Base-by-base conservation (phyloP, 331 rosid genomes). In the Prunus yedoensis region DNA sequence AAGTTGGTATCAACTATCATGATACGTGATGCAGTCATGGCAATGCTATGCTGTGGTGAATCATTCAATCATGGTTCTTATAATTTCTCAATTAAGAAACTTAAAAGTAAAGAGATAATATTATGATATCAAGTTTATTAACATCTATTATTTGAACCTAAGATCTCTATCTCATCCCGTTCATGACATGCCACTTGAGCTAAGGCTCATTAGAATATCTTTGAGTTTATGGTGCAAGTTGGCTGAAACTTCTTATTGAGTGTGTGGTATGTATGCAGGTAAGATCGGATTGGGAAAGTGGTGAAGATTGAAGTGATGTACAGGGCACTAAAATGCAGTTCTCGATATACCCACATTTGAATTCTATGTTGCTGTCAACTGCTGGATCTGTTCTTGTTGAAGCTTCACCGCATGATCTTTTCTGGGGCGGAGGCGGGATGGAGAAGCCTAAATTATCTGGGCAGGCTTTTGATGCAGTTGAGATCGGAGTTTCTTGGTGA, bases 351-450 rank as follows among this genome's bases (percentile, higher is more conserved):
- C 93, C 96, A 1, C 92, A 83, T 68, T 66, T 94, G 85, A 90
- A 86, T 69, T 80, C 91, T 20, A 85, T 94, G 93, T 78, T 94
- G 69, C 89, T 94, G 17, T 86, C 92, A 28, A 92, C 96, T 60
- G 85, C 84, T 28, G 99, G 96, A 65, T 87, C 90, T 35, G 90
- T 92, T 76, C 96, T 94, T 56, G 97, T 92, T 52, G 99, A 94
- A 86, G 92, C 97, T 66, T 89, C 99, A 32, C 99, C 97, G 0
- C 95, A 89, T 60, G 99, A 92, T 84, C 89, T 94, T 35, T 88
- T 94, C 77, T 94, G 97, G 99, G 99, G 99, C 0, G 99, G 97
- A 18, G 99, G 99, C 2, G 96, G 67, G 95, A 86, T 2, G 99
- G 97, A 30, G 97, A 92, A 79, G 99, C 75, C 84, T 94, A 53